Base-by-base conservation (phyloP, 176 grass and related monocot genomes). In the Melocanna baccifera region DNA sequence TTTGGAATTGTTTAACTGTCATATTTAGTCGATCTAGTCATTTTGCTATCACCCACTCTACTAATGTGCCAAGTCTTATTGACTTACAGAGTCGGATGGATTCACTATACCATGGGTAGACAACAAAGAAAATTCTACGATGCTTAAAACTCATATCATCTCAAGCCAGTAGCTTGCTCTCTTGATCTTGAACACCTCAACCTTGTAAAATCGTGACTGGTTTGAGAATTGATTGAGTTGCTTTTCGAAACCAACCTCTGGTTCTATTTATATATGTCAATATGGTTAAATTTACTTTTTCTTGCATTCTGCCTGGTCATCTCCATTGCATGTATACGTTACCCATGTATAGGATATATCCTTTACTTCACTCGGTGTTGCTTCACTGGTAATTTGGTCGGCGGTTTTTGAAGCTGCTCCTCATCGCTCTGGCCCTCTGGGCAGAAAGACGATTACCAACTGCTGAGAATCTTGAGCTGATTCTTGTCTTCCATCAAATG, bases 401-500 rank as follows among this genome's bases (percentile, higher is more conserved):
- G 52, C 52, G 7, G 16, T 34, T 42, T 15, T 13, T 22, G 79
- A 46, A 64, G 69, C 18, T 47, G 26, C 41, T 39, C 42, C 29
- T 64, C 7, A 19, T 23, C 7, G 26, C n/a, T 69, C 41, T 2
- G 12, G 13, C 7, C 19, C n/a, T 69, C 41, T 2, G 12, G 19
- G 22, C 34, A 12, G 56, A 76, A 88, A 18, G 14, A 59, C 14
- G 37, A 42, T 55, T 55, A 76, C 30, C 22, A 55, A 34, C 51
- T 69, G 12, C 56, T 23, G 7, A 59, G 78, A 59, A 77, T 62
- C 52, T 67, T 76, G 29, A 52, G 6, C 69, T 75, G 84, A 90
- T 86, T 83, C 88, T 78, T 86, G 61, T 37, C 88, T 86, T 86
- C 47, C 57, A 67, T 39, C 12, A 2, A 40, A 43, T 78, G 66